Percentiles rank a stretch among this genome's conserved stretches.
These are phyloP conservation scores for Mycena rosella DNA, from an alignment of 768 basidiomycete species.

Conservation along the genomic window DNA sequence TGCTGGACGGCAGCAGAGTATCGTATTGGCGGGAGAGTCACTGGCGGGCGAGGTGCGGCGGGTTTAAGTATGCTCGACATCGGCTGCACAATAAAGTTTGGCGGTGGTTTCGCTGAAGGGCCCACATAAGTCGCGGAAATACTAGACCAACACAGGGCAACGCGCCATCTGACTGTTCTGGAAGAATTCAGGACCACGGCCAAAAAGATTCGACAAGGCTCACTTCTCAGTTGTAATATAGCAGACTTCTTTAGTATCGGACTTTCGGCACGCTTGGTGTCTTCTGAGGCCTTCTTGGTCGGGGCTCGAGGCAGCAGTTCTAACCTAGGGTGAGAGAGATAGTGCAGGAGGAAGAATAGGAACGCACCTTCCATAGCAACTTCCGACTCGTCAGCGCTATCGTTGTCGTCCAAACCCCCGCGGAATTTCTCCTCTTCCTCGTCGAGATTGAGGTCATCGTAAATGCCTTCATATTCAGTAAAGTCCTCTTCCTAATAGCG, in stretches of 20 bases:
- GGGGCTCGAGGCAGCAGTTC: slow-evolving; percentile 75
- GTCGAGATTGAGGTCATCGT: slow-evolving; percentile 97
- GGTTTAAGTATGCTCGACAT: slow-evolving; percentile 81
- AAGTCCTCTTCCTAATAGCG: slow-evolving; percentile 90
- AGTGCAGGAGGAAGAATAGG: slow-evolving; percentile 9
- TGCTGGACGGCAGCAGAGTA: slow-evolving; percentile 37
- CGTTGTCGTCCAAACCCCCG: slow-evolving; percentile 76
- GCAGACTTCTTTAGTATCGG: slow-evolving; percentile 84
- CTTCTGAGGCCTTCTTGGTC: slow-evolving; percentile 85
- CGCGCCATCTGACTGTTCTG: slow-evolving; percentile 82
- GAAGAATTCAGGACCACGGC: slow-evolving; percentile 22
- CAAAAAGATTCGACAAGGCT: slow-evolving; percentile 40
- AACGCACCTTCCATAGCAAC: slow-evolving; percentile 74
- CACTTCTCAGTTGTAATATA: slow-evolving; percentile 76
- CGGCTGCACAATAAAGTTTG: slow-evolving; percentile 86
- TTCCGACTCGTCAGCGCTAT: slow-evolving; percentile 84
- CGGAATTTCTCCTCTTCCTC: slow-evolving; percentile 97
- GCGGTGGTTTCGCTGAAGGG: slow-evolving; percentile 73
- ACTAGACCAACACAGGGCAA: slow-evolving; percentile 11
- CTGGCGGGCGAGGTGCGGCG: slow-evolving; percentile 50
- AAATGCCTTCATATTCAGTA: slow-evolving; percentile 96
- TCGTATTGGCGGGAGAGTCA: slow-evolving; percentile 22
- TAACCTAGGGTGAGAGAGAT: slow-evolving; percentile 39
- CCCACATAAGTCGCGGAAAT: slow-evolving; percentile 30
- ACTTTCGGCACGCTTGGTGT: slow-evolving; percentile 84